Evolutionary conservation across 345 rosid species (phyloP).

Genomic region (Draba incana): DNA sequence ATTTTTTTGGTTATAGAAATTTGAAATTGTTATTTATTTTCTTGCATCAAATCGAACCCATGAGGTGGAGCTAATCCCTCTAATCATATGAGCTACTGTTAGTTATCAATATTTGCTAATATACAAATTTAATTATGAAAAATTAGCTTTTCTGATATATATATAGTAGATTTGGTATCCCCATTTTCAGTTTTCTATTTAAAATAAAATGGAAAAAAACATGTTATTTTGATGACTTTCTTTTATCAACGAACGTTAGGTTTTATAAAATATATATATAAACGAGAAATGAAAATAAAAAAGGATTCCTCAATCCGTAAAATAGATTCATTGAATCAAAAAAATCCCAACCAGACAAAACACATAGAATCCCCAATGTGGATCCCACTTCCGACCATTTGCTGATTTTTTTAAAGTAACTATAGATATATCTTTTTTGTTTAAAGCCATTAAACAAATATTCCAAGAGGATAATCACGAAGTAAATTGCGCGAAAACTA

Average conservation of each 20-base stretch:
- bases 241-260: conserved; percentile 8
- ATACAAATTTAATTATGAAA: too few relatives aligned
- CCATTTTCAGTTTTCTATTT: too few relatives aligned
- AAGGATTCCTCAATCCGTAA: conserved; percentile 38
- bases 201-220: neutral
- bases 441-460: neutral
- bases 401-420: conserved; percentile 22
- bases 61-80: too few relatives aligned
- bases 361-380: conserved; percentile 24
- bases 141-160: too few relatives aligned
- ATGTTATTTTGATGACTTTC: conserved; percentile 15
- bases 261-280: too few relatives aligned
- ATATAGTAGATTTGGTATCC: too few relatives aligned
- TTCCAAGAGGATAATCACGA: conserved; percentile 4
- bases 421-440: neutral
- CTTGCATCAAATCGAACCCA: too few relatives aligned
- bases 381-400: conserved; percentile 42
- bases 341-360: conserved; percentile 39
- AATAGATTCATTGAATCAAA: conserved; percentile 40
- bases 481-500: neutral
- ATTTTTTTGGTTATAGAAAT: too few relatives aligned
- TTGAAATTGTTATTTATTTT: too few relatives aligned
- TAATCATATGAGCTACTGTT: too few relatives aligned
- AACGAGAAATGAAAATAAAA: neutral
- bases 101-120: too few relatives aligned